Evolutionary conservation across 2,329 filamentous ascomycete species (phyloP).

Genomic region (Huntiella abstrusa): DNA sequence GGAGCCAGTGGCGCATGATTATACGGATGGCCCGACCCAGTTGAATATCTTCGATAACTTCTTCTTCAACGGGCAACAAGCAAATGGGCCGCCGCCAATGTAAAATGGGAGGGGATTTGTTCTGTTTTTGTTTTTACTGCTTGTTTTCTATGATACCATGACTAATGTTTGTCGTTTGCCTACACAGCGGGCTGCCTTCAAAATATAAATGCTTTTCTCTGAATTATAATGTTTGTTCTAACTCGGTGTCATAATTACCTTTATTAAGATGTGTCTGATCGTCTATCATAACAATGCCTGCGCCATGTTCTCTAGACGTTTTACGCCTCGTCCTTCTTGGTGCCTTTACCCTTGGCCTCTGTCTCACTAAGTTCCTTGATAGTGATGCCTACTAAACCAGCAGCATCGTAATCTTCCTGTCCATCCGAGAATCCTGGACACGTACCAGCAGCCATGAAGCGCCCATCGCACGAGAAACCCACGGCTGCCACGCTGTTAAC

Average conservation of each 20-base stretch:
- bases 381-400: slow-evolving; percentile 57
- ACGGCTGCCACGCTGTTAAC: slow-evolving; percentile 60
- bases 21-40: slow-evolving; percentile 37
- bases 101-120: background rate
- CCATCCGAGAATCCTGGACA: slow-evolving; percentile 80
- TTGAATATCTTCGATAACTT: slow-evolving; percentile 55
- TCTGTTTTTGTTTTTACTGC: background rate
- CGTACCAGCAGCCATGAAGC: slow-evolving; percentile 57
- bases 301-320: background rate
- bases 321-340: slow-evolving; percentile 31
- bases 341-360: slow-evolving; percentile 71
- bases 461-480: slow-evolving; percentile 60
- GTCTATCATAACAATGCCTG: slow-evolving; percentile 1
- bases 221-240: too few relatives aligned
- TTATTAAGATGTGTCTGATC: too few relatives aligned
- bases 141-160: background rate
- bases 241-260: too few relatives aligned
- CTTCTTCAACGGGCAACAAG: slow-evolving; percentile 42
- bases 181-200: too few relatives aligned
- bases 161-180: too few relatives aligned
- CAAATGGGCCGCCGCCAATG: slow-evolving; percentile 14
- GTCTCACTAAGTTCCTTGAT: slow-evolving; percentile 70
- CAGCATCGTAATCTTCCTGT: slow-evolving; percentile 56
- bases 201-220: too few relatives aligned
- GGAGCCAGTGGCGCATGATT: slow-evolving; percentile 42